A percentile compares a stretch with the other conserved stretches of the same genome.
Evolutionary conservation across 352 stramenopile species (phyloP).

Genomic region (Globisporangium cystogenes): DNA sequence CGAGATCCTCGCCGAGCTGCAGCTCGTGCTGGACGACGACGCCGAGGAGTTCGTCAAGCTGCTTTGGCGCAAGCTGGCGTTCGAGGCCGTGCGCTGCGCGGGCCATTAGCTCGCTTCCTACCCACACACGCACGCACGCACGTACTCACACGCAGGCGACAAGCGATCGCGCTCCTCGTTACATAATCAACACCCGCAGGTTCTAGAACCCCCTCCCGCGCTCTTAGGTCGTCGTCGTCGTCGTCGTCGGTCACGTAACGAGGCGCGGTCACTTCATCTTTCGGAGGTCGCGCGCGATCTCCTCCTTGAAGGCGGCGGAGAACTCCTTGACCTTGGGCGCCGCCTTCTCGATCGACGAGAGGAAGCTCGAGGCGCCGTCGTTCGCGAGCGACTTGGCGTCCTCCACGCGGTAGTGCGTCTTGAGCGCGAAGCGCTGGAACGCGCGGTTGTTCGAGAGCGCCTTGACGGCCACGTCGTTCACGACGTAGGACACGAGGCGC

Average conservation of each 20-base stretch:
- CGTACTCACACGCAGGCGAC: background rate
- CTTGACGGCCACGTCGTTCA: conserved; percentile 86
- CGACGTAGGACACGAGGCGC: conserved; percentile 70
- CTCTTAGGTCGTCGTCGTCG: no score
- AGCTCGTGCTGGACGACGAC: conserved; percentile 38
- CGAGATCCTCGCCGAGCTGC: conserved; percentile 30
- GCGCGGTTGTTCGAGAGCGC: conserved; percentile 69
- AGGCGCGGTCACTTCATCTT: conserved; percentile 66
- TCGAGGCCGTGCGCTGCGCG: conserved; percentile 30
- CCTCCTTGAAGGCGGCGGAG: conserved; percentile 59
- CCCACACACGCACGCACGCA: background rate
- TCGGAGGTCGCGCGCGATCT: conserved; percentile 61
- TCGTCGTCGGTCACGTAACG: no score
- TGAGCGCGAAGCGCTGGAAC: conserved; percentile 83
- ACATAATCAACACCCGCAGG: background rate
- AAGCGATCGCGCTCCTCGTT: background rate
- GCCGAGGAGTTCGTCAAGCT: conserved; percentile 46
- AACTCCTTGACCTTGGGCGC: conserved; percentile 78
- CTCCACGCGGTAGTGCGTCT: conserved; percentile 81
- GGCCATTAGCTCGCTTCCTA: background rate
- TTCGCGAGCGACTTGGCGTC: conserved; percentile 72
- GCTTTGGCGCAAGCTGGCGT: conserved; percentile 51
- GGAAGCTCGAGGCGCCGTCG: conserved; percentile 35
- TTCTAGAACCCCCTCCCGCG: no score
- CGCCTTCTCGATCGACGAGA: conserved; percentile 48